Conservation (phyloP, 148 eudicot genomes). For the Rhododendron simsii region DNA sequence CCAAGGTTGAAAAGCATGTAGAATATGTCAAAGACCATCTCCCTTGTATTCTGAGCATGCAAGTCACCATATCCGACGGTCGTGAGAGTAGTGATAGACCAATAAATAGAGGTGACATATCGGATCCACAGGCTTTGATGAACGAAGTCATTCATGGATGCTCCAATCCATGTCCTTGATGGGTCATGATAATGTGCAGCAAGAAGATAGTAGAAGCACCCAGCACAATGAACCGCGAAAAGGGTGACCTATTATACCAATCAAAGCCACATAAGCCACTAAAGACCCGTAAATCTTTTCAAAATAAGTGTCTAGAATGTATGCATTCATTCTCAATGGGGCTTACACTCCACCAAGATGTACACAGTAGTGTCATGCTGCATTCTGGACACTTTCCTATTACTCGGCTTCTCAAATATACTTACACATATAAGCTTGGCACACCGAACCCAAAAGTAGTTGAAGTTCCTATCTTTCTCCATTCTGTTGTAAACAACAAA, state of each 20-base stretch:
- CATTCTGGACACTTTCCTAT: background rate
- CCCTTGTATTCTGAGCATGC: conserved; percentile 63
- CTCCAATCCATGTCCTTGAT: conserved; percentile 69
- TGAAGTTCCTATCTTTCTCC: conserved; percentile 69
- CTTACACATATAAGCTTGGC: conserved; percentile 67
- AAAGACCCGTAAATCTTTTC: background rate
- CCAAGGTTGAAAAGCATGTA: conserved; percentile 95
- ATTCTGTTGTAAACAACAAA: conserved; percentile 27
- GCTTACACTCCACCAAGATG: background rate
- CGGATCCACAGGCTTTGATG: conserved; percentile 55
- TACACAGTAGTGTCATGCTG: background rate
- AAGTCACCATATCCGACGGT: conserved; percentile 89
- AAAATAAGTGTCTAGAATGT: background rate
- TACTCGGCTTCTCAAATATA: background rate
- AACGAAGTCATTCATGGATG: conserved; percentile 36
- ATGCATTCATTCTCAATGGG: background rate
- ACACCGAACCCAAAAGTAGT: conserved; percentile 63
- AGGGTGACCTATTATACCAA: conserved; percentile 53
- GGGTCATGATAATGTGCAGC: conserved; percentile 64
- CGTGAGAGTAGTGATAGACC: conserved; percentile 89
- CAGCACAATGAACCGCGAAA: conserved; percentile 80
- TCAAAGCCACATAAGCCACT: background rate
- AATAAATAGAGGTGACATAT: conserved; percentile 69
- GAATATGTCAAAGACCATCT: conserved; percentile 76
- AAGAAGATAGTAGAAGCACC: conserved; percentile 64